phyloP scores from a whole-genome alignment of 495 filamentous ascomycete genomes.

The Cenococcum geophilum region DNA sequence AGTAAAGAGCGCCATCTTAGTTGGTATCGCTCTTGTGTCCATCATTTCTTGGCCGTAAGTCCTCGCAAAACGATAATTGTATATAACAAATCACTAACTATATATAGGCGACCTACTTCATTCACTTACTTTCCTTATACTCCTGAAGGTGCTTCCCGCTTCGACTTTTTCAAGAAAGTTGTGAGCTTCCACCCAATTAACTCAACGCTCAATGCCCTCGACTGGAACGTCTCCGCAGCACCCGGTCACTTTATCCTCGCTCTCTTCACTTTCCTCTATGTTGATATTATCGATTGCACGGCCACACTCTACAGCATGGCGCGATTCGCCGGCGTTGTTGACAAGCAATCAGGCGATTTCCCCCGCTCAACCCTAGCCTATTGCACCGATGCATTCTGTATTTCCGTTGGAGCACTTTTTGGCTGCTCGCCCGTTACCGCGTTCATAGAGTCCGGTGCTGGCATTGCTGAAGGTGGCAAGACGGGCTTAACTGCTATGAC shows the following conservation, averaged over 20 bases:
- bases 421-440: constrained; percentile 73
- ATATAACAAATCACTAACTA: constrained; percentile 10
- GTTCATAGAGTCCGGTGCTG: constrained; percentile 78
- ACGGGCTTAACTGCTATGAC: constrained; percentile 74
- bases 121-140: constrained; percentile 76
- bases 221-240: constrained; percentile 60
- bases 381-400: constrained; percentile 69
- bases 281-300: constrained; percentile 75
- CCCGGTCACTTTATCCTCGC: constrained; percentile 70
- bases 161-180: constrained; percentile 79
- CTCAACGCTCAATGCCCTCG: constrained; percentile 56
- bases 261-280: constrained; percentile 78
- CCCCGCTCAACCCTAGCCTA: constrained; percentile 75
- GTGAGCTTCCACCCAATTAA: constrained; percentile 71
- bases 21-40: constrained; percentile 72
- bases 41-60: constrained; percentile 72
- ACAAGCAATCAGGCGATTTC: constrained; percentile 67
- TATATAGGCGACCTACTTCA: constrained; percentile 47
- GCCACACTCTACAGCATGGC: constrained; percentile 82
- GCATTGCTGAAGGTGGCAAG: constrained; percentile 76
- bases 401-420: constrained; percentile 70
- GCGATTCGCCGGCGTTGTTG: constrained; percentile 67
- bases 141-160: constrained; percentile 53
- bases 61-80: not conserved
- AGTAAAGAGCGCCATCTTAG: constrained; percentile 74